Base-by-base conservation (phyloP, 140 eudicot genomes). In the Bidens hawaiensis region DNA sequence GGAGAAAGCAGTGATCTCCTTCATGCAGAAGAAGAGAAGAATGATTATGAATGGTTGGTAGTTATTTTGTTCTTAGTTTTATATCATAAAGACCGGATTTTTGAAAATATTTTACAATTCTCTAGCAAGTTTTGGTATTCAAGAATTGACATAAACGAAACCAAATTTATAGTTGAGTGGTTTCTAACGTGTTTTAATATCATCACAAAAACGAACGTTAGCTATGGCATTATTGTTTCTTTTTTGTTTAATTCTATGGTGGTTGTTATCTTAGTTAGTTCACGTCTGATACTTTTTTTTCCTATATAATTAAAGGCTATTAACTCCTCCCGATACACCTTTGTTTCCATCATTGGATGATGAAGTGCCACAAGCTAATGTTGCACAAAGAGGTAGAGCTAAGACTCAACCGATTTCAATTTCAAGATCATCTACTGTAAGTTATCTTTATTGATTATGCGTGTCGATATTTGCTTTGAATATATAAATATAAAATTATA, bases 271-370 rank as follows among this genome's bases (percentile, higher is more conserved):
- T 43, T 67, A 36, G 45, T 59, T 47, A 46, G 14, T 3, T 43
- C 15, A 30, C 28, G 46, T 25, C 64, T 40, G 14, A 63, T 16
- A n/a, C n/a, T n/a, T n/a, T 28, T 36, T 6, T 12, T 50, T n/a
- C 8, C 8, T 4, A 26, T 31, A 23, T n/a, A 50, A 31, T 76
- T 70, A 59, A 58, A 90, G 97, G 97, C 80, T 90, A 76, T 59
- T 87, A 66, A 90, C 99, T 57, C 99, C 99, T 78, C 99, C 99
- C 0, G 99, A 93, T 36, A 93, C 99, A 34, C 99, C 99, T 67
- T 79, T 93, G 21, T 93, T 91, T 74, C 65, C 85, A 42, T 87
- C 96, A 19, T 53, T 93, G 78, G 99, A 93, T 33, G 99, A 87
- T 64, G 95, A 93, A 70, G 54, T 78, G 15, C 79, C 85, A 9